These are phyloP conservation scores for Colletotrichum scovillei DNA, from an alignment of 2,329 filamentous ascomycete species.

Conservation along the genomic window DNA sequence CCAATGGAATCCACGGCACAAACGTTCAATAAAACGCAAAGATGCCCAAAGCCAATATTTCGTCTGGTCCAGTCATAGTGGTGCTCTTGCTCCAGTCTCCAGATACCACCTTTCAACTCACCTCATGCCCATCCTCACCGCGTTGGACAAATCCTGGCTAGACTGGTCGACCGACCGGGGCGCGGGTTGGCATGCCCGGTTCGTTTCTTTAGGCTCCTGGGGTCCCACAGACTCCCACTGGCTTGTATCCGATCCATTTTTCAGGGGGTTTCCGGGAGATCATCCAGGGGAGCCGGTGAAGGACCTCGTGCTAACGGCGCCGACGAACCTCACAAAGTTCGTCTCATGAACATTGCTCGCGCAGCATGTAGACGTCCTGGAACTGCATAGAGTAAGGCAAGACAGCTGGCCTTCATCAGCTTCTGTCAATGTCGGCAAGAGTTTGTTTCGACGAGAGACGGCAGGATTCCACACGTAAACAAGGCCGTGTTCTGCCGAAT, in stretches of 20 bases:
- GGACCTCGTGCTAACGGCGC: slow-evolving; percentile 16
- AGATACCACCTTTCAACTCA: slow-evolving; percentile 1
- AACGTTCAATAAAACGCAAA: neutral
- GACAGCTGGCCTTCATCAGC: neutral
- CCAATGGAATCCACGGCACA: neutral
- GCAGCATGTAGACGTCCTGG: neutral
- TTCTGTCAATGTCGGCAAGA: neutral
- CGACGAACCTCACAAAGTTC: slow-evolving; percentile 7
- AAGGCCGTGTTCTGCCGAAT: neutral
- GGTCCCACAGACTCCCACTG: slow-evolving; percentile 33
- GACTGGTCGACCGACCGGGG: slow-evolving; percentile 26
- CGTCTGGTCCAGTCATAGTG: neutral
- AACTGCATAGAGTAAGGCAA: neutral
- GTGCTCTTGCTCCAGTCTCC: neutral
- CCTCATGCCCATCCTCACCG: neutral
- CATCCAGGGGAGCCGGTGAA: slow-evolving; percentile 34
- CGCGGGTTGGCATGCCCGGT: slow-evolving; percentile 27
- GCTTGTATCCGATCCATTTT: slow-evolving; percentile 34
- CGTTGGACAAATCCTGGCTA: slow-evolving; percentile 20
- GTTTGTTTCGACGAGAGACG: slow-evolving; percentile 14
- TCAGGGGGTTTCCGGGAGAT: slow-evolving; percentile 36
- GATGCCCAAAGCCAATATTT: neutral
- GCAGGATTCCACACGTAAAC: neutral
- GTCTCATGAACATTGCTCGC: slow-evolving; percentile 1
- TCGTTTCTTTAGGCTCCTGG: slow-evolving; percentile 35